Percentiles rank a stretch among this genome's conserved stretches.
Conservation (phyloP, 2,329 filamentous ascomycete genomes). For the Aspergillus sp. region DNA sequence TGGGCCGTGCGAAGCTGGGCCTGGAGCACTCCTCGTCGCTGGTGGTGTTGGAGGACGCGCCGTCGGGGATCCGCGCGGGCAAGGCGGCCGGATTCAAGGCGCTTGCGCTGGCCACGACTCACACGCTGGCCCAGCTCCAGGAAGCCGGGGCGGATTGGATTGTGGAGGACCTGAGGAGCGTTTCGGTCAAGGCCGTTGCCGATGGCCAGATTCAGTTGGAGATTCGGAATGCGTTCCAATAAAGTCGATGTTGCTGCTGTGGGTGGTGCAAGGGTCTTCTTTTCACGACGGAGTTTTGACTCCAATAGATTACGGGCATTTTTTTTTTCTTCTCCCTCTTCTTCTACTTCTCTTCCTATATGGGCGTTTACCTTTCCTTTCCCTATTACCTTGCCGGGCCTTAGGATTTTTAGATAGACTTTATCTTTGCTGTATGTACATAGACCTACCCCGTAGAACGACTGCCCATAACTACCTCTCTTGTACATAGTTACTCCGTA, state of each 20-base stretch:
- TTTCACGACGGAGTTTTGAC: not conserved
- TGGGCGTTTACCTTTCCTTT: not conserved
- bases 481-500: not conserved
- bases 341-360: not conserved
- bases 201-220: conserved; percentile 65
- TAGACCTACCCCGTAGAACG: not conserved
- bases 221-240: conserved; percentile 59
- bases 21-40: conserved; percentile 52
- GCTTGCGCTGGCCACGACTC: conserved; percentile 80
- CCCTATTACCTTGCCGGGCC: not conserved
- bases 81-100: conserved; percentile 85
- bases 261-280: not conserved
- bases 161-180: conserved; percentile 73
- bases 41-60: conserved; percentile 85
- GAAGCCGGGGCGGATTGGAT: conserved; percentile 85
- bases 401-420: not conserved
- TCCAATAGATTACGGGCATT: not conserved
- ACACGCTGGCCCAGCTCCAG: conserved; percentile 68
- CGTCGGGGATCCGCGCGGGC: conserved; percentile 78
- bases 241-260: conserved; percentile 8
- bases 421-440: not conserved
- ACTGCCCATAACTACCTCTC: not conserved
- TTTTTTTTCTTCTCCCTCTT: not conserved
- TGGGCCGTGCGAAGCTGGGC: conserved; percentile 64
- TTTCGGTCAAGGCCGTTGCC: conserved; percentile 60